These are phyloP conservation scores for Adansonia gregorii DNA, from an alignment of 441 rosid genomes.

Conservation along the genomic window DNA sequence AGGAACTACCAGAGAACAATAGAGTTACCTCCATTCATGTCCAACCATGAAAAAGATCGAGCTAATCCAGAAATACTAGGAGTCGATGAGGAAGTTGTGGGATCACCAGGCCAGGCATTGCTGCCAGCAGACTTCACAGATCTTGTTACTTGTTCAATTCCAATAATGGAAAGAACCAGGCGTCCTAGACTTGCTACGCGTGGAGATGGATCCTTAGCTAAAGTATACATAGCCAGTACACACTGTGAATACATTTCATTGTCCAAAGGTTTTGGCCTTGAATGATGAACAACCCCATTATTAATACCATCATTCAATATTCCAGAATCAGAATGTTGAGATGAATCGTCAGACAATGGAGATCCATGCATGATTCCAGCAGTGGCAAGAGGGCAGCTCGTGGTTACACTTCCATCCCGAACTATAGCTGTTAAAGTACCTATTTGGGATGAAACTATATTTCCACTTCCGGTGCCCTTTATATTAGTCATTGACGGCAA, in stretches of 20 bases:
- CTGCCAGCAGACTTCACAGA: constrained; percentile 52
- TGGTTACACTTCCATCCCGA: constrained; percentile 77
- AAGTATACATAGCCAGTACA: constrained; percentile 79
- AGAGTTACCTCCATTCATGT: constrained; percentile 80
- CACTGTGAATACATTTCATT: constrained; percentile 79
- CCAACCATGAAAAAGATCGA: constrained; percentile 96
- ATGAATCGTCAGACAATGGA: constrained; percentile 96
- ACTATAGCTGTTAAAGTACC: constrained; percentile 64
- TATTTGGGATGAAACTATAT: constrained; percentile 76
- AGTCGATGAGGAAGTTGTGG: constrained; percentile 54
- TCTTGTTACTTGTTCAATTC: constrained; percentile 90
- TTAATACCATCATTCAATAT: constrained; percentile 69
- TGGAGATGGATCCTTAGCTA: constrained; percentile 97
- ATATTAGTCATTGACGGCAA: constrained; percentile 82
- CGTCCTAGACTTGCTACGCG: constrained; percentile 83
- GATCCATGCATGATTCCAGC: constrained; percentile 96
- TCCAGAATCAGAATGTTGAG: constrained; percentile 94
- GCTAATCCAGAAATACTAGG: constrained; percentile 74
- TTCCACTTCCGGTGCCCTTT: constrained; percentile 71
- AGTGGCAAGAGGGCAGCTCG: constrained; percentile 87
- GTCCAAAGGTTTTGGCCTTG: constrained; percentile 73
- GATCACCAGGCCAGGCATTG: constrained; percentile 61
- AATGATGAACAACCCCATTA: constrained; percentile 75
- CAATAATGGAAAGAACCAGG: constrained; percentile 81
- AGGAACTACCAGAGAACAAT: constrained; percentile 1